Base-by-base conservation (phyloP, 139 green algal species). In the Chlorella sp. region DNA sequence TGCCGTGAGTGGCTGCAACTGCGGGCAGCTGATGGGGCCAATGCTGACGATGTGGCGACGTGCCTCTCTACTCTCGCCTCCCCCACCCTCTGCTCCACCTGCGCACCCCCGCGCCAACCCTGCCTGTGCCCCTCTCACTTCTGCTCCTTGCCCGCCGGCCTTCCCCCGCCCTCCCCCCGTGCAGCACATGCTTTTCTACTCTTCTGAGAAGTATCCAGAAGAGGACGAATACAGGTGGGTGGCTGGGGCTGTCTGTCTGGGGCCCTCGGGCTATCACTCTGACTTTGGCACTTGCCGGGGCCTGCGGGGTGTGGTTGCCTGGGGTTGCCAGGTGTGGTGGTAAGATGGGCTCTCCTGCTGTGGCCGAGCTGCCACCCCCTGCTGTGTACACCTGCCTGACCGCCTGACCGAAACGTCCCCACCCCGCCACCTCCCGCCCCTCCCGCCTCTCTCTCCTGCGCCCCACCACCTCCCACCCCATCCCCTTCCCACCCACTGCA, bases 181-280 rank as follows among this genome's bases (percentile, higher is more conserved):
- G 15, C 94, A 99, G 94, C 97, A 99, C 91, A 99, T 99, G 97
- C 95, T 99, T 5, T 99, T 99, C 91, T 99, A 98, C 86, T 90
- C 90, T 18, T 95, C 87, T 69, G 95, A 94, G 24, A 98, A 98
- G 87, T 99, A 98, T 89, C 96, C 95, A 12, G 32, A 93, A 32
- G 91, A 93, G 76, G 91, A 91, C 37, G 91, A 88, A 57, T 93
- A 93, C 77, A 90, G 82, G 61, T 91, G 39, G 2, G 34, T 9
- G 1, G 71, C 16, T 2, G n/a, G n/a, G 71, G 26, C 28, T 39
- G 30, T 32, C 4, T 18, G 71, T 2, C 16, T 28, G 22, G 28
- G 71, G 71, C 24, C 22, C 71, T 78, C 22, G 66, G 16, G 66
- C 19, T 22, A 75, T 5, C 16, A 75, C 5, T 5, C n/a, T n/a